A percentile compares a stretch with the other conserved stretches of the same genome.
Evolutionary conservation across 1,284 basidiomycete species (phyloP).

Genomic region (Leucocoprinus gongylophorus): DNA sequence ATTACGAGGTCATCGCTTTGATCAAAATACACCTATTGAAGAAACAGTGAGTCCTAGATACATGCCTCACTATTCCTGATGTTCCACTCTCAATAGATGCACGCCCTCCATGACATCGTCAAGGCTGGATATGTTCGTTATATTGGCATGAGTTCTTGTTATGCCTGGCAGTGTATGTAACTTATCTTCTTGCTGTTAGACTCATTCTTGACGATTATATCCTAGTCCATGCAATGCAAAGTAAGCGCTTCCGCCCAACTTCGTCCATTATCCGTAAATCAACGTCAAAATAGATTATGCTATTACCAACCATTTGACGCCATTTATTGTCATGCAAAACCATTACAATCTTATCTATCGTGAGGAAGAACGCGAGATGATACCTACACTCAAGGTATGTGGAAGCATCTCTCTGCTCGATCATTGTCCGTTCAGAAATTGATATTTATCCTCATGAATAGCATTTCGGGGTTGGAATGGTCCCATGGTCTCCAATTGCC

Average conservation of each 20-base stretch:
- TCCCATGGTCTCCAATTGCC: slow-evolving; percentile 48
- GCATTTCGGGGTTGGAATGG: slow-evolving; percentile 36
- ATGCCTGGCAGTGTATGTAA: slow-evolving; percentile 37
- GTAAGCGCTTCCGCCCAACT: slow-evolving; percentile 16
- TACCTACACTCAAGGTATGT: slow-evolving; percentile 45
- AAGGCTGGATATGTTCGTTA: slow-evolving; percentile 54
- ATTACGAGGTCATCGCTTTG: slow-evolving; percentile 44
- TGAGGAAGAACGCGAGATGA: slow-evolving; percentile 68
- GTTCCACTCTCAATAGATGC: slow-evolving; percentile 33
- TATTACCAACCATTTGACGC: slow-evolving; percentile 49
- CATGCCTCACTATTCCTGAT: not conserved
- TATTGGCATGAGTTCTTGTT: slow-evolving; percentile 51
- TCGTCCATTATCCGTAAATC: not conserved
- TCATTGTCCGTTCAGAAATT: not conserved
- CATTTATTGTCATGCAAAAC: slow-evolving; percentile 70
- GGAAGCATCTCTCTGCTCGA: not conserved
- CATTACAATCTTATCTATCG: slow-evolving; percentile 51
- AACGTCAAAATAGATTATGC: slow-evolving; percentile 33
- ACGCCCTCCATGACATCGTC: slow-evolving; percentile 59
- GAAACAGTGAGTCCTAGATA: slow-evolving; percentile 33
- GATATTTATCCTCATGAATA: slow-evolving; percentile 15
- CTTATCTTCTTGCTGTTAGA: not conserved
- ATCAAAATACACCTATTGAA: slow-evolving; percentile 47
- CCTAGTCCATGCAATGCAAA: slow-evolving; percentile 38
- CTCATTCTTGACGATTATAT: not conserved